Conservation (phyloP, 2,329 filamentous ascomycete species). For the Calonectria fujianensis region DNA sequence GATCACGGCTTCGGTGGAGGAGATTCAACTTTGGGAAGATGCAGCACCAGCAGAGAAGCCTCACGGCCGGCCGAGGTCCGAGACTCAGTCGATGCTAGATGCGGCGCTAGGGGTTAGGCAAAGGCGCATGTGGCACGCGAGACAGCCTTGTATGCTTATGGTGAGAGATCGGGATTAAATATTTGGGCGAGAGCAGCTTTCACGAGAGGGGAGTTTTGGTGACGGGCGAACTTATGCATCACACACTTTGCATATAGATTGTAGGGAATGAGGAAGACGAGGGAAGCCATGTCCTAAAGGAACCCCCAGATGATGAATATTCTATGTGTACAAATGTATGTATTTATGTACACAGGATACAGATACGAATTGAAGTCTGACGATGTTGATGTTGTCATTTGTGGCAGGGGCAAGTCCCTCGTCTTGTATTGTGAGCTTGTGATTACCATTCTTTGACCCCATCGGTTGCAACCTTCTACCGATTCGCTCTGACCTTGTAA, state of each 20-base stretch:
- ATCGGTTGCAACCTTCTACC: neutral
- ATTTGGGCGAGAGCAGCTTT: conserved; percentile 21
- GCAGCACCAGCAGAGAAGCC: conserved; percentile 54
- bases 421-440: neutral
- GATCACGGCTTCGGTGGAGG: conserved; percentile 86
- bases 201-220: conserved; percentile 30
- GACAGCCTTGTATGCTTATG: conserved; percentile 73
- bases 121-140: conserved; percentile 79
- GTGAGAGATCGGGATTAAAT: conserved; percentile 67
- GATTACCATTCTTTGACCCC: neutral
- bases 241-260: conserved; percentile 38
- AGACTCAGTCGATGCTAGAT: conserved; percentile 76
- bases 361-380: conserved; percentile 30
- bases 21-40: conserved; percentile 76
- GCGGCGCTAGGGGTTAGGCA: conserved; percentile 75
- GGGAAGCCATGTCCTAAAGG: conserved; percentile 25
- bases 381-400: neutral
- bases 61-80: conserved; percentile 65
- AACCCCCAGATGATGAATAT: conserved; percentile 43
- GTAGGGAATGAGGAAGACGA: conserved; percentile 22
- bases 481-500: neutral
- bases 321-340: conserved; percentile 10
- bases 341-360: conserved; percentile 7
- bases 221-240: conserved; percentile 20
- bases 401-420: neutral